phyloP scores from a whole-genome alignment of 805 yeast species.

The Sugiyamaella chiloensis region DNA sequence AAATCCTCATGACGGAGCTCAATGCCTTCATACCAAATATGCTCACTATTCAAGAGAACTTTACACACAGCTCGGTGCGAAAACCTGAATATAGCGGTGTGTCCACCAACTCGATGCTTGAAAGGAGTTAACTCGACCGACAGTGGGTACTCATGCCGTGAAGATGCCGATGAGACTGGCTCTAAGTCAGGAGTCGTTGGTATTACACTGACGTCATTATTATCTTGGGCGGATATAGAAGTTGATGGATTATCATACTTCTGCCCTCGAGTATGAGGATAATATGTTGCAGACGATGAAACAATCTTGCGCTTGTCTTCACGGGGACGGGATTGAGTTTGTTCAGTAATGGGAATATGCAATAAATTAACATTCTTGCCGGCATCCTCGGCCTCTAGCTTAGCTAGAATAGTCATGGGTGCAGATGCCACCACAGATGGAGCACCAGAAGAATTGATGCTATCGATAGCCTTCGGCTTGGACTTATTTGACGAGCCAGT shows the following conservation, averaged over 20 bases:
- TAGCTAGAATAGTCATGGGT: not conserved
- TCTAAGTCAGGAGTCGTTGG: conserved; percentile 3
- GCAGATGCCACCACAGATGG: not conserved
- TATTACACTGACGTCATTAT: not conserved
- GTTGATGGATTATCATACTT: conserved; percentile 3
- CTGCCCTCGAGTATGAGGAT: conserved; percentile 19
- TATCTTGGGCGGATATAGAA: not conserved
- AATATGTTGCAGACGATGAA: conserved; percentile 20
- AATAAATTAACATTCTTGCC: not conserved
- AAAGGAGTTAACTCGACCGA: conserved; percentile 91
- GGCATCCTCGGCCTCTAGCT: not conserved
- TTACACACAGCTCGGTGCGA: conserved; percentile 92
- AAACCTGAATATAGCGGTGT: conserved; percentile 92
- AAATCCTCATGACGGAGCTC: conserved; percentile 75
- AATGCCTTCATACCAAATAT: conserved; percentile 85
- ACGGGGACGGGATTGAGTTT: not conserved
- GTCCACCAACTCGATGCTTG: conserved; percentile 95
- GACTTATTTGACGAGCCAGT: not conserved
- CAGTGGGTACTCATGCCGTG: conserved; percentile 35
- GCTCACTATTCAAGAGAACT: conserved; percentile 85
- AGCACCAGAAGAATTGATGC: not conserved
- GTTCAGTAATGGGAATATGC: not conserved
- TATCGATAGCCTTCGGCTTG: too few species aligned
- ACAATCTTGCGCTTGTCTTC: conserved; percentile 4
- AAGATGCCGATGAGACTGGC: not conserved